A percentile compares a stretch with the other conserved stretches of the same genome.
Conservation (phyloP, 192 early-diverging fungal genomes). For the Podila epicladia region DNA sequence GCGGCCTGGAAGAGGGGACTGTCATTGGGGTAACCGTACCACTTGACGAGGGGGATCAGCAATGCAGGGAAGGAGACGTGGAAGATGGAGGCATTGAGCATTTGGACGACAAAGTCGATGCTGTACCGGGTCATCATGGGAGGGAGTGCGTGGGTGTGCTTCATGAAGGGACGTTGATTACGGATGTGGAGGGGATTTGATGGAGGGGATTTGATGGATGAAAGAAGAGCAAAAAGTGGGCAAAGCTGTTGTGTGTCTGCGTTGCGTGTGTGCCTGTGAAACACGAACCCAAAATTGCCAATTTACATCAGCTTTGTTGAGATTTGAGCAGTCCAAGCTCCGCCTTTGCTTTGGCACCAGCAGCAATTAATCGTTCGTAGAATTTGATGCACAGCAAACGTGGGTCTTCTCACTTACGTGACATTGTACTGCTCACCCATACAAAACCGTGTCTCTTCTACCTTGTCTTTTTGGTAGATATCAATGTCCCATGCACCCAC, state of each 20-base stretch:
- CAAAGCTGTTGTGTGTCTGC: background rate
- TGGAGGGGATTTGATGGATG: background rate
- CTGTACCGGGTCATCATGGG: conserved; percentile 30
- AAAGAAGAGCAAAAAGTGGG: background rate
- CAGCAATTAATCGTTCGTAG: too few species aligned
- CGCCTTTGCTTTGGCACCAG: too few species aligned
- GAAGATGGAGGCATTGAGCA: conserved; percentile 42
- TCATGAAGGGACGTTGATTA: background rate
- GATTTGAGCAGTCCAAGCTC: too few species aligned
- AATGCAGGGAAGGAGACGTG: conserved; percentile 50
- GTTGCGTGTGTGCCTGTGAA: too few species aligned
- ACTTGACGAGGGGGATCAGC: conserved; percentile 39
- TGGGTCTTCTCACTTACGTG: too few species aligned
- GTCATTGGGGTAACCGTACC: conserved; percentile 38
- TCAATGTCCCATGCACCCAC: too few species aligned
- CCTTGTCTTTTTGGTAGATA: too few species aligned
- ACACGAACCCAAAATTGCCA: too few species aligned
- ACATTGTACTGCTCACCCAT: too few species aligned
- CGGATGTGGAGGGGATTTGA: background rate
- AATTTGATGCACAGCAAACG: too few species aligned
- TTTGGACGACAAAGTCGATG: conserved; percentile 40
- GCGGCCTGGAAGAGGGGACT: conserved; percentile 10
- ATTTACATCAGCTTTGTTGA: too few species aligned
- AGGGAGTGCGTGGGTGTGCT: background rate
- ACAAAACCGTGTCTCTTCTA: too few species aligned